Percentiles rank a stretch among this genome's conserved stretches.
Conservation (phyloP, 768 basidiomycete species). For the Termitomyces sp. region DNA sequence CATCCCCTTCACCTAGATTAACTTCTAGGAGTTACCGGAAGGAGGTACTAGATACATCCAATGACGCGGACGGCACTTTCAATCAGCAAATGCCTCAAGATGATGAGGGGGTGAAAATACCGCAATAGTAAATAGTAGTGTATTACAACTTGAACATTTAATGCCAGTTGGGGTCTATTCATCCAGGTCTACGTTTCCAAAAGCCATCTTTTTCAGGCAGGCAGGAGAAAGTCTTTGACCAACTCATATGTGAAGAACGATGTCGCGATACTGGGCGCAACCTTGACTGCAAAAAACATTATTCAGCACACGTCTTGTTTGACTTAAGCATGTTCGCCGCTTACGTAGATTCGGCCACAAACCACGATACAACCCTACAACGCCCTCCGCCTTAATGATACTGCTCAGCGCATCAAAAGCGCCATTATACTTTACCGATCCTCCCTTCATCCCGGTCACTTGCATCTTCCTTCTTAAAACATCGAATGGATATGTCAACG, state of each 20-base stretch:
- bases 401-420: conserved; percentile 72
- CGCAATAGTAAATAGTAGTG: conserved; percentile 1
- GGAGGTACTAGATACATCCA: background rate
- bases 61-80: background rate
- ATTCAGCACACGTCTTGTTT: conserved; percentile 3
- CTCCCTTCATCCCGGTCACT: conserved; percentile 72
- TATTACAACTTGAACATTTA: background rate
- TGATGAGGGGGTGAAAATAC: background rate
- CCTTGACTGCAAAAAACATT: conserved; percentile 58
- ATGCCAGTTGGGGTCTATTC: conserved; percentile 9
- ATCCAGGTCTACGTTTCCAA: conserved; percentile 10
- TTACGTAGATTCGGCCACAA: conserved; percentile 85
- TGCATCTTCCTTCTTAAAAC: conserved; percentile 96
- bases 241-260: conserved; percentile 83
- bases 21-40: background rate
- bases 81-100: background rate
- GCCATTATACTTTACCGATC: conserved; percentile 66
- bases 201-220: conserved; percentile 17
- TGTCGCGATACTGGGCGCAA: conserved; percentile 86
- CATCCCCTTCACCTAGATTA: background rate
- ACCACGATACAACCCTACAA: conserved; percentile 75
- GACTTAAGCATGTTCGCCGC: conserved; percentile 24
- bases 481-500: conserved; percentile 94
- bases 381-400: conserved; percentile 70
- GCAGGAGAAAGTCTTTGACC: conserved; percentile 33